Evolutionary conservation across 768 basidiomycete genomes (phyloP).

Genomic region (Rhizopogon vinicolor): DNA sequence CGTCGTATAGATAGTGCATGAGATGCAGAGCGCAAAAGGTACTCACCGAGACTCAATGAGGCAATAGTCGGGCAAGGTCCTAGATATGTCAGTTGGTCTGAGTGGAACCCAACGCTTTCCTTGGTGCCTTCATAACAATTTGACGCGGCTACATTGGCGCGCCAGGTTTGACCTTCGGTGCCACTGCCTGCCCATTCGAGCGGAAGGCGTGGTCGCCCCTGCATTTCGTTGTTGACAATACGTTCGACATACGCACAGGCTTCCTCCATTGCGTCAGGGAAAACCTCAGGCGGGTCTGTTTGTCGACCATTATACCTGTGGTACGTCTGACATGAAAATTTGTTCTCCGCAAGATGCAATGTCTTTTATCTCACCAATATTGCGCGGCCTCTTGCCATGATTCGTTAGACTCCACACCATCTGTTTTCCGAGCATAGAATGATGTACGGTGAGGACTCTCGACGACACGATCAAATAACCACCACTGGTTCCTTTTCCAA

Average conservation of each 20-base stretch:
- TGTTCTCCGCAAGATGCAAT: not conserved
- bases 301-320: constrained; percentile 75
- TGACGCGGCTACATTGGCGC: constrained; percentile 81
- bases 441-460: constrained; percentile 83
- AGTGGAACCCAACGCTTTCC: constrained; percentile 79
- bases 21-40: not conserved
- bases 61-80: constrained; percentile 86
- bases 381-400: constrained; percentile 70
- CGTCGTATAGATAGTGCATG: not conserved
- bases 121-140: constrained; percentile 82
- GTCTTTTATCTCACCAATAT: constrained; percentile 50
- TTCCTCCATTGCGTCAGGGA: constrained; percentile 71
- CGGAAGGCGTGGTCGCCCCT: constrained; percentile 51
- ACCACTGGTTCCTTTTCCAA: constrained; percentile 81
- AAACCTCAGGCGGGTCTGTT: constrained; percentile 50
- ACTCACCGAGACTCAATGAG: constrained; percentile 71
- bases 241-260: constrained; percentile 69
- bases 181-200: constrained; percentile 58
- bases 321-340: constrained; percentile 3
- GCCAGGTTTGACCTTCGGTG: constrained; percentile 41
- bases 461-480: constrained; percentile 76
- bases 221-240: constrained; percentile 68
- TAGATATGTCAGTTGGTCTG: constrained; percentile 76
- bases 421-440: constrained; percentile 59
- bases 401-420: constrained; percentile 39